These are phyloP conservation scores for Rhizomucor pusillus DNA, from an alignment of 371 early-diverging fungal genomes.

Conservation along the genomic window DNA sequence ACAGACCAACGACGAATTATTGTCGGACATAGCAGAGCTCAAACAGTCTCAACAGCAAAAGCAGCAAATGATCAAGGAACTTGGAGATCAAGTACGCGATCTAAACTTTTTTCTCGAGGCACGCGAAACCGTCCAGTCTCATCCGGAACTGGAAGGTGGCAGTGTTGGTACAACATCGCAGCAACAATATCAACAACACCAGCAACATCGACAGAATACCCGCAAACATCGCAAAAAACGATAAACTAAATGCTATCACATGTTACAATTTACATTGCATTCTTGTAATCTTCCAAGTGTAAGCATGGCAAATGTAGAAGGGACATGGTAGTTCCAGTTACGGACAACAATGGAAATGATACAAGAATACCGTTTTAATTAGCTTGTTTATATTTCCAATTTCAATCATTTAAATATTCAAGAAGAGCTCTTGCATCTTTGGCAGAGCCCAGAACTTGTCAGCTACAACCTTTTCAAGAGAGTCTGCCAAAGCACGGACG, in stretches of 20 bases:
- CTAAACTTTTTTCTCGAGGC: slow-evolving; percentile 38
- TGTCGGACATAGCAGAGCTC: slow-evolving; percentile 21
- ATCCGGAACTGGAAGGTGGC: slow-evolving; percentile 30
- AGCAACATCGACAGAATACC: not conserved
- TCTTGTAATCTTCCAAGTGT: no score
- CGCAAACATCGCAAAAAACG: not conserved
- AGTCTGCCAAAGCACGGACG: slow-evolving; percentile 73
- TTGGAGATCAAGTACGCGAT: slow-evolving; percentile 39
- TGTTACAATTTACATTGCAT: no score
- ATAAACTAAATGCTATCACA: no score
- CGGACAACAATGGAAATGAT: not conserved
- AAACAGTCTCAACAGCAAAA: slow-evolving; percentile 21
- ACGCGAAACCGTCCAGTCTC: slow-evolving; percentile 25
- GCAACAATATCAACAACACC: no score
- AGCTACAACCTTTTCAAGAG: slow-evolving; percentile 76
- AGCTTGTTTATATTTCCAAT: no score
- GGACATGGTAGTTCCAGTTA: no score
- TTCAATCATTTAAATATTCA: slow-evolving; percentile 70
- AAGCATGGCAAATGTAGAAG: no score
- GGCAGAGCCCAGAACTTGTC: slow-evolving; percentile 96
- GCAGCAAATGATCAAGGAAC: slow-evolving; percentile 20
- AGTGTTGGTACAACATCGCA: slow-evolving; percentile 17
- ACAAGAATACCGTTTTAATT: not conserved
- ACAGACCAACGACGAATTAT: slow-evolving; percentile 24
- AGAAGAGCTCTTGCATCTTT: slow-evolving; percentile 93